Evolutionary conservation across 2,329 filamentous ascomycete species (phyloP), one percentile per base, ranked within the genome.

Genomic region (Fusarium newnesense): DNA sequence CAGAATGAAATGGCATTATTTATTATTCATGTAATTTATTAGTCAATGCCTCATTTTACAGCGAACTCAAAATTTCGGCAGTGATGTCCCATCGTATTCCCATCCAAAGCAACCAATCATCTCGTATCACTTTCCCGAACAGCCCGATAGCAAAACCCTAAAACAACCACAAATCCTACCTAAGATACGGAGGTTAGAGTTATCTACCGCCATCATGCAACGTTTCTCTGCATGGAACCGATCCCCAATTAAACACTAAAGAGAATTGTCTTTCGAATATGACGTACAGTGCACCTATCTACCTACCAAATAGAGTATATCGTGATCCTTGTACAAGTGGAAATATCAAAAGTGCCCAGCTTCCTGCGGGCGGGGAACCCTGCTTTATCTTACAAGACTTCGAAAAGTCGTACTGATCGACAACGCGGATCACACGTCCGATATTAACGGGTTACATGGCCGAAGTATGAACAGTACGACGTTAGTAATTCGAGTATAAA

Each of bases 271-370:
- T 44, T 26, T 19, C 16, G 26, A 28, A 32, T 16, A 49, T 73
- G 57, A 67, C 57, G 70, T 58, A 63, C 7, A 19, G 30, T 16
- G 18, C 36, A 28, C 43, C 24, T 47, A 50, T 52, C 57, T 26
- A 73, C 70, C 70, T 73, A 73, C 70, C 70, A 7, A 44, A 73
- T 44, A 30, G 15, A 60, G 57, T 19, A 70, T 73, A 65, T 67
- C 46, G 36, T 26, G 32, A 58, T 49, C 61, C 70, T 63, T 70
- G 57, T 61, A 39, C 39, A 39, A 60, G 49, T 39, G n/a, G 16
- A 28, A 26, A 13, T 30, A 60, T 61, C 70, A 73, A 73, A 74
- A 64, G 70, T 73, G 49, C 70, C 67, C 12, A 43, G 40, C 60
- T 52, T 60, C 37, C 16, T 12, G 6, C 15, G 54, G 70, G 70